Evolutionary conservation across 192 early-diverging fungal species (phyloP).

Genomic region (Gaertneriomyces semiglobifer): DNA sequence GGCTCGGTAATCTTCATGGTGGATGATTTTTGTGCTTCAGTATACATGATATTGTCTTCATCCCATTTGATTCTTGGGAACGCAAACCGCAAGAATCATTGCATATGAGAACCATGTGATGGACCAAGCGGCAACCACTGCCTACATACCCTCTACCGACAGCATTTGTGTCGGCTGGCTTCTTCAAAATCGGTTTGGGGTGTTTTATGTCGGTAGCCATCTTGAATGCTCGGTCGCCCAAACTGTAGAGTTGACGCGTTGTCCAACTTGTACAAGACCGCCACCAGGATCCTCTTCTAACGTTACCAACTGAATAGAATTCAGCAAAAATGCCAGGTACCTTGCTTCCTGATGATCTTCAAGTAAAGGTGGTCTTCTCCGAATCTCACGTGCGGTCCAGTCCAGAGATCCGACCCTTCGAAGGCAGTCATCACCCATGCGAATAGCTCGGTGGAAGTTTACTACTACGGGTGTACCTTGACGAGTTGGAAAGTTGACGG

Average conservation of each 20-base stretch:
- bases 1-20: constrained; percentile 98
- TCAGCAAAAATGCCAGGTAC: no score
- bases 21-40: constrained; percentile 81
- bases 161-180: no score
- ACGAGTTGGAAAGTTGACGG: constrained; percentile 80
- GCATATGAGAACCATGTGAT: not conserved
- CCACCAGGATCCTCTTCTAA: not conserved
- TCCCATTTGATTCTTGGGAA: constrained; percentile 79
- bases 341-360: no score
- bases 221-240: no score
- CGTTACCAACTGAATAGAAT: no score
- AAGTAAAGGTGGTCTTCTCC: no score
- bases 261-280: not conserved
- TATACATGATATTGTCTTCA: constrained; percentile 86
- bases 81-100: not conserved
- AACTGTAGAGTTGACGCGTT: not conserved
- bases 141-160: no score
- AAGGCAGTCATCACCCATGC: constrained; percentile 23
- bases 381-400: not conserved
- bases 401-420: constrained; percentile 18
- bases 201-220: no score
- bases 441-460: constrained; percentile 35
- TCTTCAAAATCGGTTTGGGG: no score
- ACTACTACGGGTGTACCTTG: constrained; percentile 80
- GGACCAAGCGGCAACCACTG: no score